Conservation (phyloP, 305 asterid species). For the Rubia occidens region DNA sequence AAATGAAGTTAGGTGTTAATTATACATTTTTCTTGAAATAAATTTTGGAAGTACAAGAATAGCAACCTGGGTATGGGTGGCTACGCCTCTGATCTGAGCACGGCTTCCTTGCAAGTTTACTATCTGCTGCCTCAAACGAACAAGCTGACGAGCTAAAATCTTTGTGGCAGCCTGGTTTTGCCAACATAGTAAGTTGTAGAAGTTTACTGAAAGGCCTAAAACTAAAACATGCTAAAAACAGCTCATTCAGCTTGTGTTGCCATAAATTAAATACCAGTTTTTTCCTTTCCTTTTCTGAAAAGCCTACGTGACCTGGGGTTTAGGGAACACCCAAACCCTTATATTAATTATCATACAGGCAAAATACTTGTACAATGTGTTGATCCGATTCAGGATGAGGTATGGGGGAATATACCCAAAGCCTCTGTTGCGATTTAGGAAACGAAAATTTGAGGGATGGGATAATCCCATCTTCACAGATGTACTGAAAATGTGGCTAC, state of each 20-base stretch:
- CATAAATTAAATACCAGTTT: background rate
- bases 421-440: too few relatives aligned
- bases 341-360: too few relatives aligned
- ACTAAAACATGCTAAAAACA: background rate
- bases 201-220: background rate
- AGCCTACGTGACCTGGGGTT: too few relatives aligned
- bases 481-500: too few relatives aligned
- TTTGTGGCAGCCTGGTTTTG: conserved; percentile 71
- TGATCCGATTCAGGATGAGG: too few relatives aligned
- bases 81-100: conserved; percentile 92
- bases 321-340: too few relatives aligned
- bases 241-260: background rate
- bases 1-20: background rate
- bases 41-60: background rate
- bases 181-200: background rate
- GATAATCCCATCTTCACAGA: too few relatives aligned
- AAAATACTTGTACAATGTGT: too few relatives aligned
- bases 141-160: conserved; percentile 75
- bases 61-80: conserved; percentile 81
- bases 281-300: too few relatives aligned
- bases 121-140: conserved; percentile 84
- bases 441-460: too few relatives aligned
- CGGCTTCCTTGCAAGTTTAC: conserved; percentile 85
- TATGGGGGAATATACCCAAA: too few relatives aligned
- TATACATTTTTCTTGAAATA: background rate